Evolutionary conservation across 257 asterid species (phyloP).

Genomic region (Fraxinus quadrangulata): DNA sequence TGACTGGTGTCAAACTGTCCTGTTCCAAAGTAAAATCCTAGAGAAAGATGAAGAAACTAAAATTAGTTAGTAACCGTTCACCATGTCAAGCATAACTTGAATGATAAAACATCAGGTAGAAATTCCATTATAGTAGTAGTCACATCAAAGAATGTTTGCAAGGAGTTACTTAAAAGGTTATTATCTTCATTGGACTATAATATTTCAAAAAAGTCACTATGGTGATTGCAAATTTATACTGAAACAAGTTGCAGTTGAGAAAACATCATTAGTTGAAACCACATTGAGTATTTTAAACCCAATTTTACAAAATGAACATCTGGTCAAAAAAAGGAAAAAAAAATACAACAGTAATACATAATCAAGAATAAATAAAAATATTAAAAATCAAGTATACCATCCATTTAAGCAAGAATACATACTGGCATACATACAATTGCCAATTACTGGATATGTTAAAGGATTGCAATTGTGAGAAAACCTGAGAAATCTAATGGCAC

Average conservation of each 20-base stretch:
- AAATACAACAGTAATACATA: not conserved
- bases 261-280: not conserved
- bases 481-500: not conserved
- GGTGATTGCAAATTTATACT: not conserved
- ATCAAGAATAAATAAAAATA: not conserved
- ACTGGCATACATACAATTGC: not conserved
- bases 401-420: not conserved
- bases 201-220: conserved; percentile 11
- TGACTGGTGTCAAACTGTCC: conserved; percentile 61
- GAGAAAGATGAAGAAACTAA: conserved; percentile 15
- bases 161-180: not conserved
- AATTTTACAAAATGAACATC: not conserved
- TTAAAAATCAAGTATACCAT: not conserved
- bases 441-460: not conserved
- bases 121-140: conserved; percentile 15
- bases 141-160: not conserved
- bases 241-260: not conserved
- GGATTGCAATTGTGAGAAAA: not conserved
- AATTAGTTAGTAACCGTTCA: conserved; percentile 16
- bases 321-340: not conserved
- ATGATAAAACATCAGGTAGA: not conserved
- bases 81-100: conserved; percentile 17
- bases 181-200: conserved; percentile 9
- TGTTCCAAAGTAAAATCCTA: conserved; percentile 97
- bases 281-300: not conserved